These are phyloP conservation scores for Albifimbria verrucaria DNA, from an alignment of 2,329 filamentous ascomycete species.

Conservation along the genomic window DNA sequence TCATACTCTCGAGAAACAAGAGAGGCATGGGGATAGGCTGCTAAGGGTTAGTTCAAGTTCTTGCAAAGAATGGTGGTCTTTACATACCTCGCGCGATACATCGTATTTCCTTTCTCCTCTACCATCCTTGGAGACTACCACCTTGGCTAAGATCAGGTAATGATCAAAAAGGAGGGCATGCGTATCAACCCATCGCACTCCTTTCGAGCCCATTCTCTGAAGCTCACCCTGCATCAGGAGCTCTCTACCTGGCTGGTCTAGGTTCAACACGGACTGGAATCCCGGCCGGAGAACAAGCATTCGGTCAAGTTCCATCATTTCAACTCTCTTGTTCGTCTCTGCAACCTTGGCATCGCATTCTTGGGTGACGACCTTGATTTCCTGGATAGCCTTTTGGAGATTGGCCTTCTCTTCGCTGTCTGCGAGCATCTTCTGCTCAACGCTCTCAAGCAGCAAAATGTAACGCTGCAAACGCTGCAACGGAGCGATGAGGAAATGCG, in stretches of 20 bases:
- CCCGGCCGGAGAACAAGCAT: constrained; percentile 84
- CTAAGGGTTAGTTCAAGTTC: constrained; percentile 20
- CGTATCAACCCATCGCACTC: constrained; percentile 91
- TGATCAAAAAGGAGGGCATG: constrained; percentile 95
- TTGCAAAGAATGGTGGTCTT: neutral
- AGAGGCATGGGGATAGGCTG: constrained; percentile 94
- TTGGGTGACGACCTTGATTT: constrained; percentile 83
- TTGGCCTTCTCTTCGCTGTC: constrained; percentile 91
- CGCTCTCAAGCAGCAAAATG: constrained; percentile 75
- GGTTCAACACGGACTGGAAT: constrained; percentile 84
- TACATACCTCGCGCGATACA: constrained; percentile 77
- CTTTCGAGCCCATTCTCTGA: constrained; percentile 81
- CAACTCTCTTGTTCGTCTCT: constrained; percentile 87
- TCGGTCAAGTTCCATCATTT: constrained; percentile 76
- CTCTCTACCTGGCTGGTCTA: constrained; percentile 90
- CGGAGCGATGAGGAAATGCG: constrained; percentile 88
- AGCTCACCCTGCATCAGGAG: constrained; percentile 87
- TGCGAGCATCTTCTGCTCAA: constrained; percentile 76
- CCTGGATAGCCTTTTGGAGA: constrained; percentile 77
- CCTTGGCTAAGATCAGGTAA: constrained; percentile 90
- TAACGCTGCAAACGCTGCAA: constrained; percentile 93
- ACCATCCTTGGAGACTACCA: constrained; percentile 64
- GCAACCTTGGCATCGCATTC: constrained; percentile 92
- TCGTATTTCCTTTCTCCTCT: constrained; percentile 83
- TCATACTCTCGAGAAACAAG: constrained; percentile 84